These are phyloP conservation scores for Fomitopsis betulina DNA, from an alignment of 1,284 basidiomycete genomes.

Conservation along the genomic window DNA sequence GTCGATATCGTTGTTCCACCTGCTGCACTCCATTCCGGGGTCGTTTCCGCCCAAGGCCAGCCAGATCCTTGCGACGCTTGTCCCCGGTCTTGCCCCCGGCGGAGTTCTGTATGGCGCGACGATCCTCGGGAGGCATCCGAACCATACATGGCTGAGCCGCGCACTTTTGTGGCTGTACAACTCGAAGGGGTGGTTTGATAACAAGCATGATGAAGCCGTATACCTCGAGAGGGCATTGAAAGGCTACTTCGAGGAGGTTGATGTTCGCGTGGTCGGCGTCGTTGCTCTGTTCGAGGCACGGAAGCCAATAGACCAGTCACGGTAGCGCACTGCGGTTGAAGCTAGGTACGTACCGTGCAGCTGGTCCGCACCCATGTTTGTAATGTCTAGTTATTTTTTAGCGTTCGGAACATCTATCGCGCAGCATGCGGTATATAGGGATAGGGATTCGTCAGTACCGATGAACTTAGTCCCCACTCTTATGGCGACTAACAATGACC, in stretches of 20 bases:
- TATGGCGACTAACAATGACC: no score
- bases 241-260: slow-evolving; percentile 17
- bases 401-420: no score
- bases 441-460: no score
- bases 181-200: slow-evolving; percentile 17
- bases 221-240: slow-evolving; percentile 15
- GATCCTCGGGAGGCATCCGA: slow-evolving; percentile 13
- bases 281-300: slow-evolving; percentile 18
- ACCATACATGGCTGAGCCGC: slow-evolving; percentile 19
- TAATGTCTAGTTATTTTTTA: neutral
- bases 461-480: no score
- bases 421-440: no score
- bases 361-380: neutral
- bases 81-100: slow-evolving; percentile 13
- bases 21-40: slow-evolving; percentile 22
- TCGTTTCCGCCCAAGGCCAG: slow-evolving; percentile 17
- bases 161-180: slow-evolving; percentile 17
- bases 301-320: slow-evolving; percentile 6
- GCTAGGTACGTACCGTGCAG: neutral
- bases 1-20: slow-evolving; percentile 21
- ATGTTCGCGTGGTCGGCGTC: slow-evolving; percentile 15
- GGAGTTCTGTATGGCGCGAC: slow-evolving; percentile 22
- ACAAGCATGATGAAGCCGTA: slow-evolving; percentile 13
- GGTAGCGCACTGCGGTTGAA: neutral
- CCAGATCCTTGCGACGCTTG: slow-evolving; percentile 10